Conservation (phyloP, 192 early-diverging fungal genomes). For the Piromyces finnis region DNA sequence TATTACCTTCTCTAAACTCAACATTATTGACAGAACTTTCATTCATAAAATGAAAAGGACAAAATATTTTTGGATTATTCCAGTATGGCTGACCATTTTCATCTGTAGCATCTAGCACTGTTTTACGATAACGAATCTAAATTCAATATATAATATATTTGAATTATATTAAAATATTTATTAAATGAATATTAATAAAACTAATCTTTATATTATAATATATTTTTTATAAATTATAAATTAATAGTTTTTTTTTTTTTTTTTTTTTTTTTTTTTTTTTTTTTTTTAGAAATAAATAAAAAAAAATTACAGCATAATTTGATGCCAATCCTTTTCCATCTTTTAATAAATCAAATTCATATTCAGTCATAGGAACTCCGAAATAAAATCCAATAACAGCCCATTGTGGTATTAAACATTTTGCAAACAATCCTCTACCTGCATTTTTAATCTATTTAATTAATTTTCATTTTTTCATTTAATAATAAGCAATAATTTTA, state of each 20-base stretch:
- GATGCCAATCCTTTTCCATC: constrained; percentile 59
- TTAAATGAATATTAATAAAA: too few species aligned
- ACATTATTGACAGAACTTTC: constrained; percentile 46
- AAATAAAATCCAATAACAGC: constrained; percentile 83
- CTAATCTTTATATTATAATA: too few species aligned
- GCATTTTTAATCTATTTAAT: constrained; percentile 20
- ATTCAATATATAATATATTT: too few species aligned
- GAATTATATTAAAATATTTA: too few species aligned
- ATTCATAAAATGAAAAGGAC: constrained; percentile 91
- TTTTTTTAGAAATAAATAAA: too few species aligned
- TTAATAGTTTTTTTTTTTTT: too few species aligned
- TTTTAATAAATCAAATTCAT: constrained; percentile 78
- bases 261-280: too few species aligned
- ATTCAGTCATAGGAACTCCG: constrained; percentile 90
- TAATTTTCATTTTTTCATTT: too few species aligned
- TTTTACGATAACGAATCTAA: constrained; percentile 52
- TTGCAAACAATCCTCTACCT: constrained; percentile 18
- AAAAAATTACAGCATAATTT: constrained; percentile 55
- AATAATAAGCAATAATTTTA: too few species aligned
- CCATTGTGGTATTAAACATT: constrained; percentile 43
- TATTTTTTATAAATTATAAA: too few species aligned
- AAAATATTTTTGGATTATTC: constrained; percentile 36
- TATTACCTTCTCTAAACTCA: constrained; percentile 53
- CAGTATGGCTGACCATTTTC: constrained; percentile 54
- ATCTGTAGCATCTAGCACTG: constrained; percentile 79